phyloP scores from a whole-genome alignment of 2,329 filamentous ascomycete genomes.

The Colletotrichum camelliae region DNA sequence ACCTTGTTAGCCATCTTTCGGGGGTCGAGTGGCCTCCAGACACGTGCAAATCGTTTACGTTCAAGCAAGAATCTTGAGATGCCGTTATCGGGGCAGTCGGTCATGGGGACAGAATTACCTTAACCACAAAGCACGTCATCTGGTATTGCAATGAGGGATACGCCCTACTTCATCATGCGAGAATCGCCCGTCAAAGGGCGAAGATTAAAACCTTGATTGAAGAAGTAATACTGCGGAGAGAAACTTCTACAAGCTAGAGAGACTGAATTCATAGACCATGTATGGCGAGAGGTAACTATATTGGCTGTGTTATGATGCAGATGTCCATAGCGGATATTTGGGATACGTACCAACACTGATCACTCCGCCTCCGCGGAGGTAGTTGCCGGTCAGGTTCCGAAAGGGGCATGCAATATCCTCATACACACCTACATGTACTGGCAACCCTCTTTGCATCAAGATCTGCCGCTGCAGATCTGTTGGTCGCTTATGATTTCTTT shows the following conservation, averaged over 20 bases:
- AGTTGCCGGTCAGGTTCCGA: background rate
- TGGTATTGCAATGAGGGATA: background rate
- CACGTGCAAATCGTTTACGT: background rate
- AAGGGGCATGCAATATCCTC: background rate
- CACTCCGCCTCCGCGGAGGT: background rate
- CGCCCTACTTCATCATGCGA: background rate
- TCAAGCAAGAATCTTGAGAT: background rate
- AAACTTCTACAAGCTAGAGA: background rate
- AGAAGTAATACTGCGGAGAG: background rate
- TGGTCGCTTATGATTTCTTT: background rate
- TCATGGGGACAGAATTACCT: background rate
- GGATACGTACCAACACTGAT: background rate
- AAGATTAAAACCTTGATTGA: background rate
- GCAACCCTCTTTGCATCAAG: background rate
- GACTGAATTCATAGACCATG: background rate
- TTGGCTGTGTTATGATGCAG: background rate
- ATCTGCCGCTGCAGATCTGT: background rate
- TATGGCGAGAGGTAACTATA: no score
- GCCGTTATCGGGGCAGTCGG: background rate
- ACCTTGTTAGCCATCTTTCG: background rate
- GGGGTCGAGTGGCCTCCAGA: background rate
- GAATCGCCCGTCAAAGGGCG: background rate
- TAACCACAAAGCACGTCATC: background rate
- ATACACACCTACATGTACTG: background rate
- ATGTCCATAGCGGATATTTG: background rate